phyloP scores from a whole-genome alignment of 75 land plant genomes.

The Sequoia sempervirens region DNA sequence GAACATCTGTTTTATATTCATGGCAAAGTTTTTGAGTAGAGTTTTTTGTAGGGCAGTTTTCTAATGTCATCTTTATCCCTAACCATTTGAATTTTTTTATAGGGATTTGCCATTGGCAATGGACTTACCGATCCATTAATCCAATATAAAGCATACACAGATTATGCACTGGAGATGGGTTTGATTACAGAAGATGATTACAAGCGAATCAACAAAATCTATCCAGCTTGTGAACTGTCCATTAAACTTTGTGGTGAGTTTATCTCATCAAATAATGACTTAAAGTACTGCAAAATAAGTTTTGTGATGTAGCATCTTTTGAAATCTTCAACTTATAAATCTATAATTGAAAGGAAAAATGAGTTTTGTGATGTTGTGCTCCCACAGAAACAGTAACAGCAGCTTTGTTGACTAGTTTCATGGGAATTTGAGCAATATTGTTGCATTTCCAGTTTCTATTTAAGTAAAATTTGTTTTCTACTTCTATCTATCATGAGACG shows the following conservation, averaged over 20 bases:
- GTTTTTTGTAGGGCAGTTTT: not conserved
- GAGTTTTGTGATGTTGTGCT: no score
- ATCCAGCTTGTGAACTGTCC: slow-evolving; percentile 70
- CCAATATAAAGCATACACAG: slow-evolving; percentile 94
- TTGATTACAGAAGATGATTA: slow-evolving; percentile 59
- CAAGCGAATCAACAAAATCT: slow-evolving; percentile 55
- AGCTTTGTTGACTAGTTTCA: not conserved
- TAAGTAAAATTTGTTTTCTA: not conserved
- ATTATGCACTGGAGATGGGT: slow-evolving; percentile 88
- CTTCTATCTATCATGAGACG: not conserved
- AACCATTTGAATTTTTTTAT: slow-evolving; percentile 7
- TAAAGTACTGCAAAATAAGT: not conserved
- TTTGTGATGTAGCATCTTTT: not conserved
- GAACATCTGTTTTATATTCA: not conserved
- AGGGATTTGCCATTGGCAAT: slow-evolving; percentile 99
- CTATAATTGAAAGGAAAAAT: no score
- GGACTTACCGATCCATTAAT: slow-evolving; percentile 93
- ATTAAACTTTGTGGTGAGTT: slow-evolving; percentile 84
- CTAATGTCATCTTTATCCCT: not conserved
- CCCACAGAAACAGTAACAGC: not conserved
- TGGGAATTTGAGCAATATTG: not conserved
- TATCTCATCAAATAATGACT: not conserved
- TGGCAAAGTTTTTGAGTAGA: not conserved
- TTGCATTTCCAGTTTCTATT: not conserved
- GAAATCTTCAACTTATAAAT: not conserved